phyloP scores from a whole-genome alignment of 2,329 filamentous ascomycete species.

The Aurifilum marmelostoma region DNA sequence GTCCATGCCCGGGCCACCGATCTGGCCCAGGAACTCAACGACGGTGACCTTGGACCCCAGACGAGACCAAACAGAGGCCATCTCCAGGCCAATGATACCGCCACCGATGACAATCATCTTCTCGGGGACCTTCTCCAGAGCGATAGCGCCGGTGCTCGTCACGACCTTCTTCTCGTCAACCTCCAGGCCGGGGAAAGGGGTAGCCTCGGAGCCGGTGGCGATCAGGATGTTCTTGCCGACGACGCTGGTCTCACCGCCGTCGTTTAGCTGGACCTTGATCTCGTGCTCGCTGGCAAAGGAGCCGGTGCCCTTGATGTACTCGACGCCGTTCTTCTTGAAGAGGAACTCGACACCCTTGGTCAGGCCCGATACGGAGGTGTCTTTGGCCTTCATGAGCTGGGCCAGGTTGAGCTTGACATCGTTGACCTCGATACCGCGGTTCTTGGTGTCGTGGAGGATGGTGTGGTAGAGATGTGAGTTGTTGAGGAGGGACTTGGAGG shows the following conservation, averaged over 20 bases:
- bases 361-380: constrained; percentile 81
- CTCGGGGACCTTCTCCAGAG: constrained; percentile 88
- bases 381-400: constrained; percentile 99
- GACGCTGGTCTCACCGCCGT: constrained; percentile 87
- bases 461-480: constrained; percentile 99
- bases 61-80: constrained; percentile 97
- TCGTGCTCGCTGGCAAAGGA: constrained; percentile 88
- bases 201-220: constrained; percentile 92
- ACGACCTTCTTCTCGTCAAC: constrained; percentile 98
- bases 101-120: constrained; percentile 97
- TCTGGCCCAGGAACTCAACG: constrained; percentile 94
- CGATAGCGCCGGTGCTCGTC: constrained; percentile 92
- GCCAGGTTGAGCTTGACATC: constrained; percentile 95
- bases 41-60: constrained; percentile 94
- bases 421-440: constrained; percentile 94
- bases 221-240: constrained; percentile 97
- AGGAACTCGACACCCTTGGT: constrained; percentile 98
- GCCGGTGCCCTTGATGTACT: constrained; percentile 94
- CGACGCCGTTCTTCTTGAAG: constrained; percentile 98
- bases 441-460: constrained; percentile 94
- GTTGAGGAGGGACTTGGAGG: constrained; percentile 98
- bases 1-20: constrained; percentile 98
- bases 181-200: constrained; percentile 92
- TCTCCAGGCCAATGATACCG: constrained; percentile 98
- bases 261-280: constrained; percentile 84